Evolutionary conservation across 305 asterid genomes (phyloP).

Genomic region (Withania somnifera): DNA sequence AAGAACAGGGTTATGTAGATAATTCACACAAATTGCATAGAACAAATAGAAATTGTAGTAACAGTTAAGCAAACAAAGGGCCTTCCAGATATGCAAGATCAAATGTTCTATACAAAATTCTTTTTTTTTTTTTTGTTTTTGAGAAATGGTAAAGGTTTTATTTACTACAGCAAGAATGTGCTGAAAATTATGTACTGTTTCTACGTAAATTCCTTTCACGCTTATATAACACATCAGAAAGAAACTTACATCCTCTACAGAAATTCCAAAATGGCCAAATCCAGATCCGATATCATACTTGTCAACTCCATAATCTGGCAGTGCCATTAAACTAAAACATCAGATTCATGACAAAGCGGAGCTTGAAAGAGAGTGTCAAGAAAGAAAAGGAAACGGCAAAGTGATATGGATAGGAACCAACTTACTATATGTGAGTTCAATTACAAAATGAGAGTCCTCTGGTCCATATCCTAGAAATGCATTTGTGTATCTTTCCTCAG

Average conservation of each 20-base stretch:
- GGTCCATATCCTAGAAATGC: slow-evolving; percentile 99
- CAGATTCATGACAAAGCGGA: not conserved
- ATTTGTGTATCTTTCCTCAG: slow-evolving; percentile 92
- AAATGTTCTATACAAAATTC: not conserved
- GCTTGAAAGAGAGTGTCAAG: not conserved
- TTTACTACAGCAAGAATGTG: not conserved
- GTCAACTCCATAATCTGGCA: slow-evolving; percentile 89
- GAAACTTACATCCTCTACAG: slow-evolving; percentile 90
- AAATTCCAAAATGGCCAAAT: slow-evolving; percentile 93
- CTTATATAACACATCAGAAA: not conserved
- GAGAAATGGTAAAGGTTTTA: not conserved
- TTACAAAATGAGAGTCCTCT: slow-evolving; percentile 94
- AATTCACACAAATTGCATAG: not conserved
- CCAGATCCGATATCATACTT: slow-evolving; percentile 83
- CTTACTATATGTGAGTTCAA: slow-evolving; percentile 96
- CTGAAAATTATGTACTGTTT: not conserved
- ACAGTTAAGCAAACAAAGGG: not conserved
- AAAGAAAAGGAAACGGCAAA: not conserved
- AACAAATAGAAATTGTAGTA: not conserved
- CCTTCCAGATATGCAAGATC: not conserved
- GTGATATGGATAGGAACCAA: not conserved
- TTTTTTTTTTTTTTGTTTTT: too few relatives aligned
- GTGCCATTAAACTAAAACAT: slow-evolving; percentile 12
- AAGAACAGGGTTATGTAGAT: not conserved
- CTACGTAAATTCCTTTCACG: not conserved